Conservation (phyloP, 805 yeast genomes). For the Lipomyces kockii region DNA sequence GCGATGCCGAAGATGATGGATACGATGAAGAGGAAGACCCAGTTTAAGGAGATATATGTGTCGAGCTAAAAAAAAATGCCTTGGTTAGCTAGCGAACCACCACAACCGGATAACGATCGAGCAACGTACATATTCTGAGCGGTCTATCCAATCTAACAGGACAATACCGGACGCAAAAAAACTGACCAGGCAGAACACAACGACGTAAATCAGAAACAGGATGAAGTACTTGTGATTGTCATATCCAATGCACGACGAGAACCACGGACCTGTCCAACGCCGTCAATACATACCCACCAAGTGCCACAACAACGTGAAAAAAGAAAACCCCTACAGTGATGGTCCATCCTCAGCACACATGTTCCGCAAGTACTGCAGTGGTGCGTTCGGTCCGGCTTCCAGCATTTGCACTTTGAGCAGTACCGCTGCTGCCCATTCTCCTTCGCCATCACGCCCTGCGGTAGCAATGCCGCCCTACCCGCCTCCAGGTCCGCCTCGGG, state of each 20-base stretch:
- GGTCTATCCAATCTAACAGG: slow-evolving; percentile 55
- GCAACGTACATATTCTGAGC: slow-evolving; percentile 46
- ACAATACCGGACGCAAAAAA: slow-evolving; percentile 50
- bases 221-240: slow-evolving; percentile 77
- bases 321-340: slow-evolving; percentile 52
- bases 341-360: slow-evolving; percentile 61
- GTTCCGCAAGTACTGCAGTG: slow-evolving; percentile 49
- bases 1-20: slow-evolving; percentile 61
- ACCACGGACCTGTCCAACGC: slow-evolving; percentile 81
- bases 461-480: slow-evolving; percentile 39
- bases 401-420: slow-evolving; percentile 49
- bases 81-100: neutral
- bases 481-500: slow-evolving; percentile 39
- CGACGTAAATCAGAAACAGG: slow-evolving; percentile 73
- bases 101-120: neutral
- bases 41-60: slow-evolving; percentile 58
- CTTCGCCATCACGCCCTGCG: slow-evolving; percentile 48
- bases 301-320: neutral
- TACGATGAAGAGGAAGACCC: slow-evolving; percentile 63
- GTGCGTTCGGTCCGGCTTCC: slow-evolving; percentile 53
- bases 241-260: slow-evolving; percentile 85
- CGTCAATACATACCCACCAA: slow-evolving; percentile 56
- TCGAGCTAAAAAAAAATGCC: slow-evolving; percentile 35
- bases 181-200: slow-evolving; percentile 54
- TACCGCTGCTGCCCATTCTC: slow-evolving; percentile 49